These are phyloP conservation scores for Sequoiadendron giganteum DNA, from an alignment of 75 land plant species.

Conservation along the genomic window DNA sequence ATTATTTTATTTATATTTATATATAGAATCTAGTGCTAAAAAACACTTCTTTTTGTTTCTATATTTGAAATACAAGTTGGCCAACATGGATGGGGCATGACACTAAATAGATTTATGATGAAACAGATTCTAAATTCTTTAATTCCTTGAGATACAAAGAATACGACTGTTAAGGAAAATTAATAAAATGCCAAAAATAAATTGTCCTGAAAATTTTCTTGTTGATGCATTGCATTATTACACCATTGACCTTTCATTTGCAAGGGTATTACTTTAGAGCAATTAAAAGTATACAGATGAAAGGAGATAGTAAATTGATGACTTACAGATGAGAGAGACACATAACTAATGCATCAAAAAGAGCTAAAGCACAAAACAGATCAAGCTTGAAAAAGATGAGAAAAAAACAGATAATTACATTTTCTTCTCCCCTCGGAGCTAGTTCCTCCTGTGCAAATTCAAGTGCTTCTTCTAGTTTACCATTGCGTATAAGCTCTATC, in stretches of 20 bases:
- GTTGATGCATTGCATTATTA: background rate
- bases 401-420: conserved; percentile 41
- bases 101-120: background rate
- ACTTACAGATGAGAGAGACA: background rate
- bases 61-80: no score
- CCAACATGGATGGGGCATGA: no score
- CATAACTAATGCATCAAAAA: background rate
- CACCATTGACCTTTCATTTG: background rate
- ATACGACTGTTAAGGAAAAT: background rate
- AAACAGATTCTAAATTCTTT: background rate
- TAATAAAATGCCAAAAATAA: background rate
- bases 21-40: no score
- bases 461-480: conserved; percentile 91
- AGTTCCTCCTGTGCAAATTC: conserved; percentile 99
- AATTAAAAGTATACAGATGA: background rate
- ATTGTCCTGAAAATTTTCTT: background rate
- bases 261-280: background rate
- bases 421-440: conserved; percentile 98
- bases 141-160: background rate
- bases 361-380: background rate
- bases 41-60: no score
- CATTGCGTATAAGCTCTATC: conserved; percentile 87
- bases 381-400: background rate
- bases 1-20: no score
- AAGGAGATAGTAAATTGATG: background rate